A percentile compares a stretch with the other conserved stretches of the same genome.
These are phyloP conservation scores for Hymenoscyphus infarciens DNA, from an alignment of 2,329 filamentous ascomycete genomes.

Conservation along the genomic window DNA sequence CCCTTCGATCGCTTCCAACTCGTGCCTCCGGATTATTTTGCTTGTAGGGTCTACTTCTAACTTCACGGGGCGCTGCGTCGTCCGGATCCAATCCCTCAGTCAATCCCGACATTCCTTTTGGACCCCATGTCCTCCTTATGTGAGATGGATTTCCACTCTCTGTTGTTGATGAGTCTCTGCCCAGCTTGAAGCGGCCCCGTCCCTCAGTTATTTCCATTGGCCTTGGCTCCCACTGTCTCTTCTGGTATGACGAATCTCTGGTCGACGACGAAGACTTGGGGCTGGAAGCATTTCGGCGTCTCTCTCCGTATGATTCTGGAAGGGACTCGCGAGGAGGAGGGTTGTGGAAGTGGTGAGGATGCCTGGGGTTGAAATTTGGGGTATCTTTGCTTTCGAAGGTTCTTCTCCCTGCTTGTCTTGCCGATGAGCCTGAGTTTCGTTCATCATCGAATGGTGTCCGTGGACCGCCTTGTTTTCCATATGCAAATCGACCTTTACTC, in stretches of 20 bases:
- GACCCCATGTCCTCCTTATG: not conserved
- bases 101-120: not conserved
- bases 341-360: slow-evolving; percentile 3
- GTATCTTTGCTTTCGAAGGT: not conserved
- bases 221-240: not conserved
- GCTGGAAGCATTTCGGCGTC: slow-evolving; percentile 1
- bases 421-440: not conserved
- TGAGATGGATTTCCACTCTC: not conserved
- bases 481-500: not conserved
- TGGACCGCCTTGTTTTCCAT: not conserved
- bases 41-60: not conserved
- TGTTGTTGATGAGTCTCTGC: not conserved
- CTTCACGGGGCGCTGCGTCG: not conserved
- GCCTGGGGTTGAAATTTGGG: slow-evolving; percentile 5
- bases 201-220: slow-evolving; percentile 7
- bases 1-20: not conserved
- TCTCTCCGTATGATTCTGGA: not conserved
- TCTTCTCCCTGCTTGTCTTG: not conserved
- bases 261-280: slow-evolving; percentile 6
- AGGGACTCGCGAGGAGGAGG: not conserved
- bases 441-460: slow-evolving; percentile 7
- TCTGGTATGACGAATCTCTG: not conserved
- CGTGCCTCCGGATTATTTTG: not conserved
- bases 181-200: not conserved
- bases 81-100: not conserved